Evolutionary conservation across 345 rosid genomes (phyloP).

Genomic region (Psidium guajava): DNA sequence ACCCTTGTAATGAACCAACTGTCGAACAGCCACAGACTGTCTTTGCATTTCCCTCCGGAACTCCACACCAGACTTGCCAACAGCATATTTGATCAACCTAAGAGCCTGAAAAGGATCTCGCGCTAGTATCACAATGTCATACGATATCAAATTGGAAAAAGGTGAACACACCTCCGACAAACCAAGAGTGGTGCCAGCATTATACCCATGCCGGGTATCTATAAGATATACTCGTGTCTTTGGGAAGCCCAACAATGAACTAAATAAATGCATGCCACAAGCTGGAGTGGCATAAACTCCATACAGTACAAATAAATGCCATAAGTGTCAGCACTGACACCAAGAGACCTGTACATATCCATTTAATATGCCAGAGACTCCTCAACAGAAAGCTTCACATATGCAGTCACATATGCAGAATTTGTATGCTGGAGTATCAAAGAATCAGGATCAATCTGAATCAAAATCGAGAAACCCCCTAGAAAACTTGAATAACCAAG

Average conservation of each 20-base stretch:
- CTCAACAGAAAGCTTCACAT: background rate
- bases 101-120: conserved; percentile 41
- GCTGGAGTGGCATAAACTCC: background rate
- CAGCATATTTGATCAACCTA: conserved; percentile 74
- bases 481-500: background rate
- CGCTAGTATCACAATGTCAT: background rate
- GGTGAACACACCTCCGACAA: background rate
- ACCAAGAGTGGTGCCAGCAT: background rate
- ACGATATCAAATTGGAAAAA: background rate
- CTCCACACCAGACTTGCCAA: conserved; percentile 82
- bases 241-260: background rate
- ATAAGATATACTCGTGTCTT: background rate
- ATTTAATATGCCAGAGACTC: background rate
- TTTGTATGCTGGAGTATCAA: background rate
- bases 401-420: background rate
- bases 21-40: conserved; percentile 77
- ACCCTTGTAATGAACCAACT: conserved; percentile 81
- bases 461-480: background rate
- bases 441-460: background rate
- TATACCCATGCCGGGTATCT: background rate
- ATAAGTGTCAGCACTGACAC: background rate
- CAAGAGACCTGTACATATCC: background rate
- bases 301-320: background rate
- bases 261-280: background rate
- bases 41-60: conserved; percentile 97